These are phyloP conservation scores for Umbelopsis sp. DNA, from an alignment of 192 early-diverging fungal genomes.

Conservation along the genomic window DNA sequence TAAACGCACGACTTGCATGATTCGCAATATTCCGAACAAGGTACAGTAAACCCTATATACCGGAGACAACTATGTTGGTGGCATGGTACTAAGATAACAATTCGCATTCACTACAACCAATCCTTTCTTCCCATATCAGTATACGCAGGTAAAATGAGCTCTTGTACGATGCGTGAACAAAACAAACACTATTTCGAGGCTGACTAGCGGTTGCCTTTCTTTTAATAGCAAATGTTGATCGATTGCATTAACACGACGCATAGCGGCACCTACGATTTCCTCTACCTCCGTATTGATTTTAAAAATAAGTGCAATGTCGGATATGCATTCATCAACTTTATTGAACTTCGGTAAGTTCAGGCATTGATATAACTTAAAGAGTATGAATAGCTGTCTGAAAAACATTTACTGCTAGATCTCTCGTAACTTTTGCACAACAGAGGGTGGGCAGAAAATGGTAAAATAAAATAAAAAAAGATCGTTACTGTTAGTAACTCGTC, in stretches of 20 bases:
- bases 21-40: constrained; percentile 88
- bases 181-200: too few relatives aligned
- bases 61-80: not conserved
- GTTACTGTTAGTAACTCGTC: not conserved
- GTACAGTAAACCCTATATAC: not conserved
- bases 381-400: too few relatives aligned
- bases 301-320: constrained; percentile 89
- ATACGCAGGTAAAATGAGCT: constrained; percentile 59
- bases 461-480: not conserved
- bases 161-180: too few relatives aligned
- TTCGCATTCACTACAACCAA: too few relatives aligned
- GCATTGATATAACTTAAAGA: too few relatives aligned
- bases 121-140: constrained; percentile 20
- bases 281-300: constrained; percentile 88
- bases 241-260: constrained; percentile 75
- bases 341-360: constrained; percentile 49
- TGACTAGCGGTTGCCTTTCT: not conserved
- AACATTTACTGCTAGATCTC: constrained; percentile 46
- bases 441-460: constrained; percentile 78
- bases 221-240: constrained; percentile 68
- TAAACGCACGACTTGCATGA: constrained; percentile 81
- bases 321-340: constrained; percentile 77
- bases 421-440: constrained; percentile 64
- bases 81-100: too few relatives aligned
- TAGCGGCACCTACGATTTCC: constrained; percentile 67